A percentile compares a stretch with the other conserved stretches of the same genome.
phyloP scores from a whole-genome alignment of 345 rosid genomes.

The Citrus unshiu region DNA sequence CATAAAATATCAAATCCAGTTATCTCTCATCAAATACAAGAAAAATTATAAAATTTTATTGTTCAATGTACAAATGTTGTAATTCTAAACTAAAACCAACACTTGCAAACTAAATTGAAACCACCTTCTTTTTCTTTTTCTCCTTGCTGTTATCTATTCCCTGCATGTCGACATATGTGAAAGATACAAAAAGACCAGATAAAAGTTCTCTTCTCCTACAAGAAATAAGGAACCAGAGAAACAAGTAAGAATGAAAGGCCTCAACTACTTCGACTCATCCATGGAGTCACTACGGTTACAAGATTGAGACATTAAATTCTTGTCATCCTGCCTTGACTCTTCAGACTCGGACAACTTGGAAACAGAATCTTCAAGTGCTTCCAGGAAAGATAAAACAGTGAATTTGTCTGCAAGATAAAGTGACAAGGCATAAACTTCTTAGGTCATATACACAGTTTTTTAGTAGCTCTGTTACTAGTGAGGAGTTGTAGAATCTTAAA shows the following conservation, averaged over 20 bases:
- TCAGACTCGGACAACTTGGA: slow-evolving; percentile 26
- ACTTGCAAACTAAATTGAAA: neutral
- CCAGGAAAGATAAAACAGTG: slow-evolving; percentile 84
- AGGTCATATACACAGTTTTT: neutral
- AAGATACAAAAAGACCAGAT: neutral
- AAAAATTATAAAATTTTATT: neutral
- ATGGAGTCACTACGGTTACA: slow-evolving; percentile 41
- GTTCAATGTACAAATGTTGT: neutral
- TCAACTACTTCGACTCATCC: slow-evolving; percentile 52
- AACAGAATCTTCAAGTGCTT: slow-evolving; percentile 95
- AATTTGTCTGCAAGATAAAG: slow-evolving; percentile 65
- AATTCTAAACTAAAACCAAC: neutral
- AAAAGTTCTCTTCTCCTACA: neutral
- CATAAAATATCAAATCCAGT: neutral
- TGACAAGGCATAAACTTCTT: neutral
- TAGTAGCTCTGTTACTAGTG: neutral
- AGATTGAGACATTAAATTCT: slow-evolving; percentile 39
- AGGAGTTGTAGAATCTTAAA: neutral
- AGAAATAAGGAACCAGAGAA: neutral
- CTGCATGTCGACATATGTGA: too few relatives aligned
- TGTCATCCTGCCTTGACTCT: slow-evolving; percentile 33
- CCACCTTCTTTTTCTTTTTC: neutral
- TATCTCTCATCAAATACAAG: neutral
- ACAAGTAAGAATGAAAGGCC: neutral
- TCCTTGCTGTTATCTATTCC: neutral